Conservation (phyloP, 2,329 filamentous ascomycete genomes). For the Colletotrichum musicola region DNA sequence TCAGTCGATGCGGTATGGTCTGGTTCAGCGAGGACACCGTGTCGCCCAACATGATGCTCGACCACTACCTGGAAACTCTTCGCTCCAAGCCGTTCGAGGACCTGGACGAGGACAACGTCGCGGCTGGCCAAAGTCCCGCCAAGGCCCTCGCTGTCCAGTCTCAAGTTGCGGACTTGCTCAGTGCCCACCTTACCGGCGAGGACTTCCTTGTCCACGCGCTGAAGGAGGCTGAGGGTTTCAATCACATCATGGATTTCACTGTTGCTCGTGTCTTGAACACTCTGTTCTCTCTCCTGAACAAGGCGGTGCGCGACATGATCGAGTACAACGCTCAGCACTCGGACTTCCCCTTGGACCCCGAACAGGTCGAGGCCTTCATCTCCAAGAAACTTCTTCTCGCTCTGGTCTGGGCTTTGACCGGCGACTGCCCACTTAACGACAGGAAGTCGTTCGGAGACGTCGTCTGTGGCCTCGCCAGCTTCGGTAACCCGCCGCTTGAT, state of each 20-base stretch:
- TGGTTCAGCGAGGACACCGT: conserved; percentile 99
- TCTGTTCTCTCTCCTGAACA: conserved; percentile 95
- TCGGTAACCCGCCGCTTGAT: conserved; percentile 85
- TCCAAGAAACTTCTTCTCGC: conserved; percentile 95
- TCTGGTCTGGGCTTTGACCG: conserved; percentile 94
- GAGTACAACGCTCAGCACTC: conserved; percentile 96
- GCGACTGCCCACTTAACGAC: conserved; percentile 90
- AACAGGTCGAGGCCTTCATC: conserved; percentile 89
- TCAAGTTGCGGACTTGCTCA: conserved; percentile 83
- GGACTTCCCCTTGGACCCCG: conserved; percentile 91
- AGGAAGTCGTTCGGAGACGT: conserved; percentile 91
- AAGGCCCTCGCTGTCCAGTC: conserved; percentile 84
- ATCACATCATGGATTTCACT: conserved; percentile 99
- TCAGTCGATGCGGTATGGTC: conserved; percentile 99
- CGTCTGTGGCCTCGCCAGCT: conserved; percentile 83
- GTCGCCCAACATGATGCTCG: conserved; percentile 90
- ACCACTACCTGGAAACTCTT: conserved; percentile 88
- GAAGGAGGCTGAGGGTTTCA: conserved; percentile 80
- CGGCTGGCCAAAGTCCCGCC: conserved; percentile 79
- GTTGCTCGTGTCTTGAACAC: conserved; percentile 91
- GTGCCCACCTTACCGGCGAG: conserved; percentile 80
- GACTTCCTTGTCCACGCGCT: conserved; percentile 85
- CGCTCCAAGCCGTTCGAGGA: conserved; percentile 91
- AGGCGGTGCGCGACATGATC: conserved; percentile 89
- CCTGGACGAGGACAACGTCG: conserved; percentile 89